Base-by-base conservation (phyloP, 1,284 basidiomycete species). In the Cryptococcus floricola region DNA sequence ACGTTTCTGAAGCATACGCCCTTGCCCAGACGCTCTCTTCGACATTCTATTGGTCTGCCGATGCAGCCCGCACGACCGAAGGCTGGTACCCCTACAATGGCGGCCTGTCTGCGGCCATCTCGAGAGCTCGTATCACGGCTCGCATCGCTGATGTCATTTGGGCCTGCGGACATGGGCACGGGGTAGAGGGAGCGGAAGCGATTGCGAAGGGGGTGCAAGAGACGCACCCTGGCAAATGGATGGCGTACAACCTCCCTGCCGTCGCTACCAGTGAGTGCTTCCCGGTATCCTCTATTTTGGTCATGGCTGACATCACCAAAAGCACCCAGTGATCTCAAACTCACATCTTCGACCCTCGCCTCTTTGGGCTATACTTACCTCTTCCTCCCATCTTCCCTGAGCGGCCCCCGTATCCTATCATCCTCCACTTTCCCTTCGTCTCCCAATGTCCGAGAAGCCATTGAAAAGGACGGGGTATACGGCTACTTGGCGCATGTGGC, bases 31-130 rank as follows among this genome's bases (percentile, higher is more conserved):
- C 87, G 48, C 83, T 92, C 43, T 77, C 90, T 43, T 88, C 87
- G 42, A 79, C 83, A 50, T 77, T 94, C 14, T 85, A 82, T 70
- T 96, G 92, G 91, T 85, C 91, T 74, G 92, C 89, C 83, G 91
- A 95, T 87, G 89, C 87, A 51, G 90, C 92, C 7, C 84, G 92
- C 41, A 96, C 92, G 2, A 83, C 87, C 45, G 92, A 96, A 77
- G 92, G 92, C 14, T 95, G 93, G 77, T 91, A 93, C 72, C 90
- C 91, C 75, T 91, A 87, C 72, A 52, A 48, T 25, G 63, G 59
- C 18, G 56, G 59, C 46, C 18, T 61, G 9, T 57, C 85, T 78
- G 83, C 88, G 5, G 91, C 91, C n/a, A 84, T 91, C 71, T 87
- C 87, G 68, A 87, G 92, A 52, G 85, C 86, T 14, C 81, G 88